Evolutionary conservation across 2,329 filamentous ascomycete species (phyloP).

Genomic region (Neofusicoccum kwambonambiense): DNA sequence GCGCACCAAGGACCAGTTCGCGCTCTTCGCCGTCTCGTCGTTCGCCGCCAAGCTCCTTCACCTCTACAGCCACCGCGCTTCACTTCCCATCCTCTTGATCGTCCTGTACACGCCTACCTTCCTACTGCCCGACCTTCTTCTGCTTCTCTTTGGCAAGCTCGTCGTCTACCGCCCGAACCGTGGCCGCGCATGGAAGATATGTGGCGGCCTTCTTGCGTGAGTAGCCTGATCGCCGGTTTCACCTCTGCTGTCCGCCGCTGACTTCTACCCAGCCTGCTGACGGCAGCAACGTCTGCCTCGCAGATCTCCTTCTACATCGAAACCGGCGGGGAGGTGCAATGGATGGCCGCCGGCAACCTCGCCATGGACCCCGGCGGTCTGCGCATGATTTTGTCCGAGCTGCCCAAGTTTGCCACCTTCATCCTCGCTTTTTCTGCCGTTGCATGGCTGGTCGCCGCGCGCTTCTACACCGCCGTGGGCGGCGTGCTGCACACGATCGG

Average conservation of each 20-base stretch:
- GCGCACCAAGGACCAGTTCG: constrained; percentile 24
- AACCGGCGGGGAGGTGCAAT: constrained; percentile 42
- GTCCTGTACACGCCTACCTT: constrained; percentile 41
- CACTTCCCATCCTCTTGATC: constrained; percentile 34
- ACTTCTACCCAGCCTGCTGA: constrained; percentile 26
- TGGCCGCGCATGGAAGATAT: constrained; percentile 19
- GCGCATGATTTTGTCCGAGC: constrained; percentile 37
- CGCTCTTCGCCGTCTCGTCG: constrained; percentile 33
- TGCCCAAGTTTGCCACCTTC: constrained; percentile 28
- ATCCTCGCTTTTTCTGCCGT: constrained; percentile 28
- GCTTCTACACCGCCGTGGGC: constrained; percentile 28
- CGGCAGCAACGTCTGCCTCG: constrained; percentile 33
- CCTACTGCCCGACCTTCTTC: constrained; percentile 35
- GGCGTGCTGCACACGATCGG: constrained; percentile 20
- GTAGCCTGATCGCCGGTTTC: constrained; percentile 17
- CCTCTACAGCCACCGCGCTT: constrained; percentile 33
- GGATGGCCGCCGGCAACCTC: constrained; percentile 37
- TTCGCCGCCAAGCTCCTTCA: constrained; percentile 36
- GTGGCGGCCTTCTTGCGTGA: constrained; percentile 31
- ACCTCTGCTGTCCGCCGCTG: neutral
- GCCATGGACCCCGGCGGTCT: constrained; percentile 38
- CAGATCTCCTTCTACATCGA: constrained; percentile 42
- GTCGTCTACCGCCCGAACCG: constrained; percentile 27
- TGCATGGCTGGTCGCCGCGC: constrained; percentile 30
- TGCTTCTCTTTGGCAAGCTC: constrained; percentile 30